Percentiles rank a stretch among this genome's conserved stretches.
Evolutionary conservation across 1,284 basidiomycete genomes (phyloP).

Genomic region (Lignosus rhinocerotis): DNA sequence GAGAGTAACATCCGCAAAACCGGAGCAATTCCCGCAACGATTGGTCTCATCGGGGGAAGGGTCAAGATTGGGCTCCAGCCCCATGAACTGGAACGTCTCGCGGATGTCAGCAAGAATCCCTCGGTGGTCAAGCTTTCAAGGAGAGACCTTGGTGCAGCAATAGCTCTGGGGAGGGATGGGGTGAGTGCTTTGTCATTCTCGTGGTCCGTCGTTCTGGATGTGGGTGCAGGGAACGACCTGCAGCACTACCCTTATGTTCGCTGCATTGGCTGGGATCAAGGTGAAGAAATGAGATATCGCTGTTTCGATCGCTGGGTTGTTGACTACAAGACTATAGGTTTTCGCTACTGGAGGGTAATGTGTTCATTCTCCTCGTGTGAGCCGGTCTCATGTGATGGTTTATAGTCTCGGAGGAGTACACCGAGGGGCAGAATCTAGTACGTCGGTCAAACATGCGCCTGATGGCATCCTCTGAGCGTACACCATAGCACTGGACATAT

Average conservation of each 20-base stretch:
- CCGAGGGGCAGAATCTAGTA: constrained; percentile 86
- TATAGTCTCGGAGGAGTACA: constrained; percentile 87
- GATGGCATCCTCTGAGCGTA: not conserved
- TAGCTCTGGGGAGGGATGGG: constrained; percentile 72
- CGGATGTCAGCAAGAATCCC: constrained; percentile 52
- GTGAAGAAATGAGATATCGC: constrained; percentile 34
- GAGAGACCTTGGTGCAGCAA: constrained; percentile 81
- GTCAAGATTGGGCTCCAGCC: constrained; percentile 83
- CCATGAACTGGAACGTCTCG: constrained; percentile 71
- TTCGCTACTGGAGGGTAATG: constrained; percentile 81
- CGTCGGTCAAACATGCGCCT: constrained; percentile 28
- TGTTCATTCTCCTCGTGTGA: not conserved
- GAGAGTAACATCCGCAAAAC: constrained; percentile 79
- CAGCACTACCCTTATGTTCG: constrained; percentile 83
- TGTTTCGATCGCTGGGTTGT: constrained; percentile 1
- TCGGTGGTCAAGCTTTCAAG: constrained; percentile 78
- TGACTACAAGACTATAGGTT: constrained; percentile 46
- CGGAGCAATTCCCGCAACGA: constrained; percentile 87
- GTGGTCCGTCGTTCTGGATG: not conserved
- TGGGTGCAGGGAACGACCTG: constrained; percentile 76
- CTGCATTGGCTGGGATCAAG: constrained; percentile 83
- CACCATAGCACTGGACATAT: constrained; percentile 84
- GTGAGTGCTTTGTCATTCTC: constrained; percentile 13
- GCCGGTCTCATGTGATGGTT: constrained; percentile 1
- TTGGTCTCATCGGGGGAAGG: constrained; percentile 82